phyloP scores from a whole-genome alignment of 2,329 filamentous ascomycete genomes.

The Ophiosphaerella korrae region DNA sequence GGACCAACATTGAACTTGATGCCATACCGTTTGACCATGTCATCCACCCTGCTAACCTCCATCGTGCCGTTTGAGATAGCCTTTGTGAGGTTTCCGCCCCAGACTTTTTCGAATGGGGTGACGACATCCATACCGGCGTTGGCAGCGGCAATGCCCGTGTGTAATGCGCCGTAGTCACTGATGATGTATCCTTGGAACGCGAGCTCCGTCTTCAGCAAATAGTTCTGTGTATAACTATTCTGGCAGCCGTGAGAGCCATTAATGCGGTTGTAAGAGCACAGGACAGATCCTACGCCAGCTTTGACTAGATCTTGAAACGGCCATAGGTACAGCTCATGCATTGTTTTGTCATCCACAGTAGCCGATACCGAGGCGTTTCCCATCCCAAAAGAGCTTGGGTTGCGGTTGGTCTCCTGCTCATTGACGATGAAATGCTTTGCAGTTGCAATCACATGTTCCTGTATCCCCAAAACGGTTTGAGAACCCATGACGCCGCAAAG shows the following conservation, averaged over 20 bases:
- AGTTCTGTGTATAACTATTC: constrained; percentile 48
- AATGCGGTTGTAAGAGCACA: constrained; percentile 57
- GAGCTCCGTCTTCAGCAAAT: constrained; percentile 54
- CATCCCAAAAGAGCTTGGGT: no score
- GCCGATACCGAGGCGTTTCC: constrained; percentile 52
- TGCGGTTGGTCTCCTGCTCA: constrained; percentile 57
- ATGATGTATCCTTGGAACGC: constrained; percentile 50
- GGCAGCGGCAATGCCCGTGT: constrained; percentile 46
- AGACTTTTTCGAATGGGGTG: constrained; percentile 44
- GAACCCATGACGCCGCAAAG: no score
- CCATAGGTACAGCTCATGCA: constrained; percentile 68
- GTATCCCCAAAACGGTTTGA: no score
- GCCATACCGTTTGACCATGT: constrained; percentile 57
- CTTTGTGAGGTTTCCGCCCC: constrained; percentile 35
- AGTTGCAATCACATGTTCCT: no score
- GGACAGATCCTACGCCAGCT: constrained; percentile 61
- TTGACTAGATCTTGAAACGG: constrained; percentile 64
- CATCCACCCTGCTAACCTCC: constrained; percentile 59
- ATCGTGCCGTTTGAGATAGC: constrained; percentile 67
- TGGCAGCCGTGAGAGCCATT: constrained; percentile 24
- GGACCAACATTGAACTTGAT: no score
- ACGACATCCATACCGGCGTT: constrained; percentile 48
- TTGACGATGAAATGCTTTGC: constrained; percentile 53
- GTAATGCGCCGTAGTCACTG: constrained; percentile 49
- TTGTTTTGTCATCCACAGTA: constrained; percentile 53